A percentile compares a stretch with the other conserved stretches of the same genome.
Conservation (phyloP, 2,329 filamentous ascomycete genomes). For the Cadophora sp. region DNA sequence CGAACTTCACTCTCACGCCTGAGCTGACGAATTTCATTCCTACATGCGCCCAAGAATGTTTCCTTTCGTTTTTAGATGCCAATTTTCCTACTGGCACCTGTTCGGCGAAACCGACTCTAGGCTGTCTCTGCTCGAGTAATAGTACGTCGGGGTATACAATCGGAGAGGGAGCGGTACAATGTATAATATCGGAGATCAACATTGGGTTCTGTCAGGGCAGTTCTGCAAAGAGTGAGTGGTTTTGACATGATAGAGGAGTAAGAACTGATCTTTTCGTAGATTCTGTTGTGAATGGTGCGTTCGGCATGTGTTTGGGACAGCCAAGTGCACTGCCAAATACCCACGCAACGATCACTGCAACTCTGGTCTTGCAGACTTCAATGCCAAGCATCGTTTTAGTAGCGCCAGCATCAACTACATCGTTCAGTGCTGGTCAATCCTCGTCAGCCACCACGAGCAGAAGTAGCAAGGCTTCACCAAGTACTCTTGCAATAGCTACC, state of each 20-base stretch:
- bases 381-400: constrained; percentile 47
- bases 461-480: constrained; percentile 17
- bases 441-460: constrained; percentile 7
- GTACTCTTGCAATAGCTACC: constrained; percentile 22
- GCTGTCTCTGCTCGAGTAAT: constrained; percentile 67
- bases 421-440: constrained; percentile 16
- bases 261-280: constrained; percentile 39
- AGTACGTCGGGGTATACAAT: constrained; percentile 70
- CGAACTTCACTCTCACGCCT: constrained; percentile 35
- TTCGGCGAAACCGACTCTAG: constrained; percentile 57
- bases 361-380: constrained; percentile 53
- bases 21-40: constrained; percentile 44
- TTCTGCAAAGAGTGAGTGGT: constrained; percentile 45
- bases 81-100: constrained; percentile 62
- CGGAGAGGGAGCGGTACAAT: constrained; percentile 75
- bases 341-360: constrained; percentile 64
- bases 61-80: constrained; percentile 65
- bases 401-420: constrained; percentile 33
- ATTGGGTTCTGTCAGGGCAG: constrained; percentile 58
- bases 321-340: constrained; percentile 61
- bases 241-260: background rate
- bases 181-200: constrained; percentile 61
- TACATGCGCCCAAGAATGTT: constrained; percentile 64
- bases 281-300: constrained; percentile 57
- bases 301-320: constrained; percentile 63